Evolutionary conservation across 371 early-diverging fungal genomes (phyloP), one percentile per base, ranked within the genome.

Genomic region (Syncephalastrum monosporum): DNA sequence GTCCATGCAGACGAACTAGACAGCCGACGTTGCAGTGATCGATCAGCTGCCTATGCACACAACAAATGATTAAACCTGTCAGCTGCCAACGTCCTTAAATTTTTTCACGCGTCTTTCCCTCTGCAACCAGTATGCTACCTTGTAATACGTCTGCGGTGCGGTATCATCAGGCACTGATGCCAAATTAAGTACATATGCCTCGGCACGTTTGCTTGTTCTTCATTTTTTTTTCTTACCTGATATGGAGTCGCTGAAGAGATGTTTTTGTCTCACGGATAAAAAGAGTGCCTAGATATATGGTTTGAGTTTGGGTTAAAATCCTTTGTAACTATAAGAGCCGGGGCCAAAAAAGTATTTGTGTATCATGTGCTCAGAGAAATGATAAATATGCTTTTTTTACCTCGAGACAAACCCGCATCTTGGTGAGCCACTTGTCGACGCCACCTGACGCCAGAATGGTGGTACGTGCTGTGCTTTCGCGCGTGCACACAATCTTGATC

Each of bases 381-480:
- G 15, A 10, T 25, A 8, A 10, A 19, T n/a, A 29, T 21, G 5
- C 12, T n/a, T 10, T 8, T 17, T 45, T 51, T 46, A 27, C 16
- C 50, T 44, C n/a, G 7, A 24, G 29, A 10, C 33, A 14, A 53
- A 25, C 10, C 27, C 46, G 19, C 38, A 42, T 33, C 12, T 21
- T 53, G 45, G 53, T 49, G 48, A 47, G 23, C 44, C 55, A 60
- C 24, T 24, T 21, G 49, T 48, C 23, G 48, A 60, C 14, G 23
- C 47, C 47, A 47, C 47, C 47, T 13, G 16, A 23, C 16, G 47
- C 47, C 16, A 47, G 16, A 24, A 47, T 47, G 12, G 47, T 47
- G 48, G 5, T 25, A 16, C 17, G 33, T 29, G 29, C 29, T 29
- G 29, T 29, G 7, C 29, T 29, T 29, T 29, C 29, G 7, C 29